Evolutionary conservation across 352 stramenopile species (phyloP), one percentile per base, ranked within the genome.

Genomic region (Phytophthora citricola): DNA sequence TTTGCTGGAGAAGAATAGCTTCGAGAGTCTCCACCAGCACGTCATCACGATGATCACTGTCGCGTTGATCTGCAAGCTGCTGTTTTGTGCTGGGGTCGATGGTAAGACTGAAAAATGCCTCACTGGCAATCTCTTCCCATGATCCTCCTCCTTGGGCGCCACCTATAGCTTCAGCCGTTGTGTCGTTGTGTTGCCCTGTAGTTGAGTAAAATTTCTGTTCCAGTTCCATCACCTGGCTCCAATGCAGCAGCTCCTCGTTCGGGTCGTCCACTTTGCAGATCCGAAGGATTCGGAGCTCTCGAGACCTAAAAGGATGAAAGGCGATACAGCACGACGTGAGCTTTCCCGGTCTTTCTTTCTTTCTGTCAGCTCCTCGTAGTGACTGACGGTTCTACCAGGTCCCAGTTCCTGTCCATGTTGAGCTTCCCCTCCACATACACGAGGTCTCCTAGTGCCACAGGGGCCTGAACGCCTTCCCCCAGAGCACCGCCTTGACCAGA

Each of bases 201-300:
- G 51, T 45, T 39, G 63, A 78, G 51, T 91, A 91, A 29, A 82
- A 76, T 2, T 32, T 58, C 9, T 58, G n/a, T 2, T 67, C 69
- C 9, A 93, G 69, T 52, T 91, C 73, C 48, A 75, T 56, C 41
- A 81, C 75, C 41, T 91, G 73, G 14, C 72, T 38, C 87, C 87
- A 95, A 47, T 94, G 73, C 27, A 93, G 67, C 31, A 89, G n/a
- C 47, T 95, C 87, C 63, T 91, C 79, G 50, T 95, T 94, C 20
- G 85, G 69, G 38, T 95, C 83, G 3, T 69, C 55, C 2, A 93
- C 44, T 24, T 73, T 77, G 27, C 57, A 65, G 31, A 91, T 79
- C 17, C 76, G 75, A 15, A 78, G 53, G 5, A 92, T 68, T 39
- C 86, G 82, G 26, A 94, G 65, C 64, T 94, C 86, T 22, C 85